Percentiles rank a stretch among this genome's conserved stretches.
These are phyloP conservation scores for Mycena haematopus DNA, from an alignment of 768 basidiomycete species.

Conservation along the genomic window DNA sequence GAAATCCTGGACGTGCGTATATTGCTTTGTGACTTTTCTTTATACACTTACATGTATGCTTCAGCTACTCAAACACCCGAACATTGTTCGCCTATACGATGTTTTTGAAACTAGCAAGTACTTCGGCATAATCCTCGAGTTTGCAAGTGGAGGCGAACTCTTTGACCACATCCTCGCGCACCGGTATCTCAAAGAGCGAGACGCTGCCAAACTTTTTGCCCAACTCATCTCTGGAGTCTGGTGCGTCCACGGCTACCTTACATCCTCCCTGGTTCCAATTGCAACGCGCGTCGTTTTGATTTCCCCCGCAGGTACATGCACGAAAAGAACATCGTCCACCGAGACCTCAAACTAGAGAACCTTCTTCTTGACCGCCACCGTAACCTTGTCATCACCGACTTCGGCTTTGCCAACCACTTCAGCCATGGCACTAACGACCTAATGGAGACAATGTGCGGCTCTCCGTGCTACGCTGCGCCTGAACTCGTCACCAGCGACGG, in stretches of 20 bases:
- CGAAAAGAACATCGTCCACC: conserved; percentile 74
- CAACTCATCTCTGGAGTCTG: conserved; percentile 98
- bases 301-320: conserved; percentile 66
- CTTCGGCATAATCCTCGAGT: conserved; percentile 98
- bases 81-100: conserved; percentile 97
- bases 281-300: no score
- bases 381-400: conserved; percentile 35
- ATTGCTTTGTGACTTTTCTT: conserved; percentile 20
- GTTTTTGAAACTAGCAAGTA: conserved; percentile 99
- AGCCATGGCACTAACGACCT: conserved; percentile 89
- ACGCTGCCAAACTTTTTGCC: conserved; percentile 94
- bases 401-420: conserved; percentile 66
- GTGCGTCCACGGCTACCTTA: conserved; percentile 27
- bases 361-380: conserved; percentile 45
- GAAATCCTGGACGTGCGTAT: conserved; percentile 88
- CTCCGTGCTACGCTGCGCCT: conserved; percentile 97
- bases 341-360: conserved; percentile 83
- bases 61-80: conserved; percentile 93
- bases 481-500: conserved; percentile 98
- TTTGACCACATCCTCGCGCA: conserved; percentile 99
- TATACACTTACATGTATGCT: conserved; percentile 16
- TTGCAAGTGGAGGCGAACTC: conserved; percentile 96
- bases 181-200: conserved; percentile 91
- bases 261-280: neutral
- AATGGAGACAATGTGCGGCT: conserved; percentile 98